These are phyloP conservation scores for Psilocybe azurescens DNA, from an alignment of 768 basidiomycete species.

Conservation along the genomic window DNA sequence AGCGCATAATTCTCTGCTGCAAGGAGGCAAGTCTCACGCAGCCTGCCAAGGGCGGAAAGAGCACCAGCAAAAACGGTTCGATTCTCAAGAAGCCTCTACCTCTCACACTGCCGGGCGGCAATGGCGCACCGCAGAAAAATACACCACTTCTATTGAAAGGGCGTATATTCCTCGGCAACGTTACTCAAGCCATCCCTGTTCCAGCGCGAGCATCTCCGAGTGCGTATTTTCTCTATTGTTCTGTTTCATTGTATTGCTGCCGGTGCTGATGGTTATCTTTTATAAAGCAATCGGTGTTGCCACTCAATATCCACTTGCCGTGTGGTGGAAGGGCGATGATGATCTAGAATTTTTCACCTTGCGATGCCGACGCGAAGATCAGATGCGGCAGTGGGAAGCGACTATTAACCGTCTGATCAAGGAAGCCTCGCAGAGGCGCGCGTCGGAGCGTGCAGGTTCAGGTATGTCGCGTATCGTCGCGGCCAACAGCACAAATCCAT, in stretches of 20 bases:
- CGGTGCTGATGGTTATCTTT: constrained; percentile 5
- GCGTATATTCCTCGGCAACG: constrained; percentile 96
- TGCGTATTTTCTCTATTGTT: constrained; percentile 40
- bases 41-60: constrained; percentile 64
- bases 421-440: constrained; percentile 72
- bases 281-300: constrained; percentile 50
- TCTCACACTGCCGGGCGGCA: constrained; percentile 52
- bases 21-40: constrained; percentile 76
- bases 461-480: constrained; percentile 58
- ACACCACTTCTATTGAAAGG: constrained; percentile 92
- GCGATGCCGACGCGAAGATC: constrained; percentile 91
- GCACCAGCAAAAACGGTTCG: constrained; percentile 85
- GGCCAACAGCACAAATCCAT: constrained; percentile 53
- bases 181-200: constrained; percentile 77
- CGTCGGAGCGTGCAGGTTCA: constrained; percentile 54
- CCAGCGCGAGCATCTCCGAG: constrained; percentile 64
- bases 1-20: constrained; percentile 98
- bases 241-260: constrained; percentile 11
- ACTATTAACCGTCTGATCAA: constrained; percentile 88
- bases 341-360: constrained; percentile 94
- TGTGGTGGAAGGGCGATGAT: constrained; percentile 95
- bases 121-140: constrained; percentile 69
- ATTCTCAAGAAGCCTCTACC: constrained; percentile 81
- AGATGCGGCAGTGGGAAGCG: constrained; percentile 90
- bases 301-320: constrained; percentile 79